These are phyloP conservation scores for Podospora pseudocomata DNA, from an alignment of 495 filamentous ascomycete genomes.

Conservation along the genomic window DNA sequence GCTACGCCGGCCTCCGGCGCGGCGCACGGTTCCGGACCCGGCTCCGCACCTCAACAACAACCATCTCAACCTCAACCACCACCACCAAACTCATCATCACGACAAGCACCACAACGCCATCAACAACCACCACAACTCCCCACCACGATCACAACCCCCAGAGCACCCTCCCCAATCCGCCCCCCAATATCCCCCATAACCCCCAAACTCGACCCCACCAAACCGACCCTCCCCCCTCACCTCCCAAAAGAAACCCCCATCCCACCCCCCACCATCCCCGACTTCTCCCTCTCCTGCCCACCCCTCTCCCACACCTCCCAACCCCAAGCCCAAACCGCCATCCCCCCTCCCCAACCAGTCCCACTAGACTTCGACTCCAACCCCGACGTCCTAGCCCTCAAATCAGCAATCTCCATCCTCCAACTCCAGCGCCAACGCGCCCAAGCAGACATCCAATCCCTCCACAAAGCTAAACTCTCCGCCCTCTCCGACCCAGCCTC, in stretches of 20 bases:
- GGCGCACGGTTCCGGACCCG: conserved; percentile 5
- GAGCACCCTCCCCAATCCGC: conserved; percentile 15
- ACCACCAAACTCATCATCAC: not conserved
- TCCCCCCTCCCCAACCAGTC: conserved; percentile 56
- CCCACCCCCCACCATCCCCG: conserved; percentile 10
- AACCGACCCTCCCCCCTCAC: not conserved
- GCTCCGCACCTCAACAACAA: not conserved
- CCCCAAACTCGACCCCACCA: conserved; percentile 31
- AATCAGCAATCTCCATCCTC: conserved; percentile 73
- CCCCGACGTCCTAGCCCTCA: conserved; percentile 78
- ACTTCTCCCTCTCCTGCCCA: conserved; percentile 35
- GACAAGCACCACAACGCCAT: not conserved
- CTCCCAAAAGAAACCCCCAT: conserved; percentile 4
- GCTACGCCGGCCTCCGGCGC: conserved; percentile 8
- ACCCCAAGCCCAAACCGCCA: conserved; percentile 31
- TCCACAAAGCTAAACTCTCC: conserved; percentile 59
- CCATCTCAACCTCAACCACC: not conserved
- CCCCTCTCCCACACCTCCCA: conserved; percentile 42
- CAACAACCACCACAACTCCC: not conserved
- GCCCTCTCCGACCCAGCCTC: conserved; percentile 65
- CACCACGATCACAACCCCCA: not conserved
- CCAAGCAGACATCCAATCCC: conserved; percentile 60
- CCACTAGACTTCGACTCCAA: conserved; percentile 69
- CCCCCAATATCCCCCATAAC: conserved; percentile 48
- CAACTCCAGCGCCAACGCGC: conserved; percentile 78